Conservation (phyloP, 1,284 basidiomycete species). For the Filobasidium uniguttulatum region DNA sequence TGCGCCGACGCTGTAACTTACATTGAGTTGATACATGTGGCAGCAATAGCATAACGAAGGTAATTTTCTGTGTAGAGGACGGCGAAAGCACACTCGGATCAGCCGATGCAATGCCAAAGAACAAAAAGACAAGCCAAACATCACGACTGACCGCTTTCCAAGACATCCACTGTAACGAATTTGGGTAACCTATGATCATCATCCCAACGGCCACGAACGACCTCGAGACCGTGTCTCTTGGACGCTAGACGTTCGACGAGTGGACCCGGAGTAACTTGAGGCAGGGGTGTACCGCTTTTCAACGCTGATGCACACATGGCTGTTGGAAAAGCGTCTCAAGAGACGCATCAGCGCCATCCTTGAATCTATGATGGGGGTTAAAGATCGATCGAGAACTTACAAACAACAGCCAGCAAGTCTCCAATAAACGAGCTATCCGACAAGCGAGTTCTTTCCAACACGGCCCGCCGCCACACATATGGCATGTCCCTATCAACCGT, state of each 20-base stretch:
- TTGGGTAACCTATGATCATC: constrained; percentile 22
- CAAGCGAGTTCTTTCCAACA: constrained; percentile 59
- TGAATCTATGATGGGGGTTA: background rate
- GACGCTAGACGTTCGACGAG: constrained; percentile 57
- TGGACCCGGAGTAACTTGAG: constrained; percentile 74
- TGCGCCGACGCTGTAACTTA: background rate
- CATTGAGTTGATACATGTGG: constrained; percentile 32
- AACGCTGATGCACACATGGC: constrained; percentile 43
- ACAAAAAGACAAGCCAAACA: background rate
- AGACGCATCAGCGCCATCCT: constrained; percentile 13
- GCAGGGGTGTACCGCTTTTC: constrained; percentile 59
- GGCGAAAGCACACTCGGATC: constrained; percentile 22
- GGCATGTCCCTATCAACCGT: constrained; percentile 23
- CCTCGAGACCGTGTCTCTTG: constrained; percentile 20
- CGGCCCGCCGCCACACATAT: constrained; percentile 53
- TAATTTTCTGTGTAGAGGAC: constrained; percentile 24
- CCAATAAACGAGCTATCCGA: constrained; percentile 69
- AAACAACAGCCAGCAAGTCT: constrained; percentile 64
- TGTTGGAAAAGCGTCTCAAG: constrained; percentile 30
- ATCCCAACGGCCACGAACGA: constrained; percentile 17
- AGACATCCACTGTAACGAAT: constrained; percentile 23
- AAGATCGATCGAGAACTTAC: constrained; percentile 36
- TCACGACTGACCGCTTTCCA: constrained; percentile 24
- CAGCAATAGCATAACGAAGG: constrained; percentile 33
- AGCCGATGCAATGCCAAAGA: constrained; percentile 2